Conservation (phyloP, 164 flowering plant genomes). For the Sedum album region DNA sequence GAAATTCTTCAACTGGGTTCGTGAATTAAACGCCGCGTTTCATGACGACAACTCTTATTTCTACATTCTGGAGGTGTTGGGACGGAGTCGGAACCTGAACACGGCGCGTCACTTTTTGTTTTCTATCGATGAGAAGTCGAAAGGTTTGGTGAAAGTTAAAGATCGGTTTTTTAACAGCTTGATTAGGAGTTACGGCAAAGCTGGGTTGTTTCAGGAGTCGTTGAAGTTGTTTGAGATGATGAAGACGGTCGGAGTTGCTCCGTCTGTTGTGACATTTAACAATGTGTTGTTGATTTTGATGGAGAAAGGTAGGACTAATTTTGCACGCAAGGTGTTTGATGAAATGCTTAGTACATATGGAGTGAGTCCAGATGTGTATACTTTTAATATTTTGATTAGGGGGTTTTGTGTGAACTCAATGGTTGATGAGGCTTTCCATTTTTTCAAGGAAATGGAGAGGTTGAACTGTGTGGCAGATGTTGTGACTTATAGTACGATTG, state of each 20-base stretch:
- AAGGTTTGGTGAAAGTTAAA: constrained; percentile 29
- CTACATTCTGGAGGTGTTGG: constrained; percentile 44
- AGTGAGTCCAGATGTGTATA: constrained; percentile 51
- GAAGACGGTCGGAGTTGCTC: constrained; percentile 44
- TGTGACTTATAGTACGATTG: constrained; percentile 63
- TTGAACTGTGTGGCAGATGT: constrained; percentile 46
- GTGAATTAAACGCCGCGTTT: constrained; percentile 20
- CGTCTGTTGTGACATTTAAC: constrained; percentile 58
- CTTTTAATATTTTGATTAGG: constrained; percentile 63
- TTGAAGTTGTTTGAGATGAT: constrained; percentile 42
- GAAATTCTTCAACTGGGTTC: constrained; percentile 55
- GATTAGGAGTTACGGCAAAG: constrained; percentile 49
- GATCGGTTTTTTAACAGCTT: constrained; percentile 58
- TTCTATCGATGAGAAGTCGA: constrained; percentile 39
- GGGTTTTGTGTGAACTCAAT: constrained; percentile 63
- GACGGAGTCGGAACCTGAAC: constrained; percentile 44
- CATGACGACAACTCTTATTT: constrained; percentile 42
- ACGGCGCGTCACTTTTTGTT: constrained; percentile 54
- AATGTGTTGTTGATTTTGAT: constrained; percentile 45
- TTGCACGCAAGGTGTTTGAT: constrained; percentile 44
- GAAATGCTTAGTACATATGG: constrained; percentile 58
- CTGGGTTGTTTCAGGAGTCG: constrained; percentile 60
- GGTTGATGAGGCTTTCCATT: constrained; percentile 60
- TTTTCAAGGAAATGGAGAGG: constrained; percentile 55
- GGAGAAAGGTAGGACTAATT: constrained; percentile 48